A percentile compares a stretch with the other conserved stretches of the same genome.
phyloP scores from a whole-genome alignment of 2,329 filamentous ascomycete species.

The Aureobasidium leucospermi region DNA sequence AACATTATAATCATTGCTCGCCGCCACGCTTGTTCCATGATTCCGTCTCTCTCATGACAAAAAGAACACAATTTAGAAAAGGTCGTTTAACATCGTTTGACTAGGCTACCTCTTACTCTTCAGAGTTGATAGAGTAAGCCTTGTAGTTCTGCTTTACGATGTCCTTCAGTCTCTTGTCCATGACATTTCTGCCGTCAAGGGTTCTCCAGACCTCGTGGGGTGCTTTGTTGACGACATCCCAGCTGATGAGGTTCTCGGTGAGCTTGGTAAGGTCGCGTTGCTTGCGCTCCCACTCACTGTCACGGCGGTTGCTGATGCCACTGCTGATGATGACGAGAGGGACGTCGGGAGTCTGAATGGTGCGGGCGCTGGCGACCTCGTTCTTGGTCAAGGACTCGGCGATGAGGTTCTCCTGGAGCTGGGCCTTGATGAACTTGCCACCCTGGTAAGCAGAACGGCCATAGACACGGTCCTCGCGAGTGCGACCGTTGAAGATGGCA shows the following conservation, averaged over 20 bases:
- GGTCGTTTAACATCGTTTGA: neutral
- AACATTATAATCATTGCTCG: neutral
- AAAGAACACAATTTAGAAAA: neutral
- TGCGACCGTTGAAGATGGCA: conserved; percentile 74
- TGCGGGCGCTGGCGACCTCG: conserved; percentile 69
- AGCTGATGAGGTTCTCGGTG: conserved; percentile 69
- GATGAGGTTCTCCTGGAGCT: conserved; percentile 87
- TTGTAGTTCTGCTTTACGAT: conserved; percentile 47
- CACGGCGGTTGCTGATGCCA: conserved; percentile 59
- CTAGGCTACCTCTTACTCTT: neutral
- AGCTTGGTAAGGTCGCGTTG: conserved; percentile 77
- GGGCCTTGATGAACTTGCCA: conserved; percentile 80
- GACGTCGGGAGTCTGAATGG: conserved; percentile 69
- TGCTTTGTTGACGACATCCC: conserved; percentile 81
- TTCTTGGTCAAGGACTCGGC: conserved; percentile 76
- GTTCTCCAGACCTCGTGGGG: conserved; percentile 83
- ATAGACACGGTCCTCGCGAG: conserved; percentile 75
- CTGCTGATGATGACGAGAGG: conserved; percentile 78
- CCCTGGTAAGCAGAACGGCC: conserved; percentile 71
- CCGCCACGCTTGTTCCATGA: neutral
- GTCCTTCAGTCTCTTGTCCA: conserved; percentile 72
- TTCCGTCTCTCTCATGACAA: neutral
- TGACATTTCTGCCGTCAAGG: conserved; percentile 59
- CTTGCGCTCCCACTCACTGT: conserved; percentile 69
- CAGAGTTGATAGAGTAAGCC: neutral